Base-by-base conservation (phyloP, 2,329 filamentous ascomycete genomes). In the Alternaria sp. region DNA sequence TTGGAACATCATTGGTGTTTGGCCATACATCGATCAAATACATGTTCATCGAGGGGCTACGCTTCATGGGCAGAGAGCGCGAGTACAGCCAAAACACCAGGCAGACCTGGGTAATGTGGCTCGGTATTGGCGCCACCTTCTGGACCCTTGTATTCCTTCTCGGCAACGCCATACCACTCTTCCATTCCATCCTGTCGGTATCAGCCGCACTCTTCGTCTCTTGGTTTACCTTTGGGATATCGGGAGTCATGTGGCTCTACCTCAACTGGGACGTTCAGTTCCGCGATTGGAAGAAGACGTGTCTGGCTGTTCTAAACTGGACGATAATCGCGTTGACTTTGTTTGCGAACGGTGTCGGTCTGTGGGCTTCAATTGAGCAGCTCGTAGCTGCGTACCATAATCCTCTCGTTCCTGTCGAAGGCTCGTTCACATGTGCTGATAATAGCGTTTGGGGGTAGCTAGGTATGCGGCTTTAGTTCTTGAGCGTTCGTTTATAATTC, bases 1-100 rank as follows among this genome's bases (percentile, higher is more conserved):
- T 91, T 47, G 87, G 91, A 54, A 88, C 89, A 0, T 89, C 88
- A 59, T 88, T 91, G 6, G 90, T 92, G 67, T 89, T 90, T 71
- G 88, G 86, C 19, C 87, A 90, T 66, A 86, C 91, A 3, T 86
- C 88, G 6, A 83, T 83, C 54, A 90, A 89, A 72, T 89, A 89
- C 71, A 81, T 90, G 62, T 91, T 89, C 69, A 80, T 86, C 9
- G 86, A 88, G 36, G 75, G 88, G 6, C 89, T 90, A 78, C 80
- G 83, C 19, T 21, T 61, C 15, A 57, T 85, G 13, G 84, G 62
- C 23, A 54, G 25, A 7, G 45, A 52, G 5, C 49, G 58, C n/a
- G 36, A 56, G 11, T 46, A 49, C 15, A 25, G 47, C 46, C 12
- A 45, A 17, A 86, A 73, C 40, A 69, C 61, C 5, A 49, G 44